phyloP scores from a whole-genome alignment of 257 asterid species.

The Penstemon barbatus region DNA sequence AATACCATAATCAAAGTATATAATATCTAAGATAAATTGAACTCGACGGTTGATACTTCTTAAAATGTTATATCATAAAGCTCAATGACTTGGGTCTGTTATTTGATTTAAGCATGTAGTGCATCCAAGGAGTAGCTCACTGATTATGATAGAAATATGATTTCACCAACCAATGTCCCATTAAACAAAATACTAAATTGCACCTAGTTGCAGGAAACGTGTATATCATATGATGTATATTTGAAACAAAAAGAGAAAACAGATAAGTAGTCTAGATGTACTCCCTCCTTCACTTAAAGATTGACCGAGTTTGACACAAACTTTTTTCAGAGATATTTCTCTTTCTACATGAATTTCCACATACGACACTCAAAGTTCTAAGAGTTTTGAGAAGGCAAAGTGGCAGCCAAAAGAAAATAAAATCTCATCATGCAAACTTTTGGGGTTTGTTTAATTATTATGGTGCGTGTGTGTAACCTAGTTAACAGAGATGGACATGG shows the following conservation, averaged over 20 bases:
- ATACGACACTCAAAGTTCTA: not conserved
- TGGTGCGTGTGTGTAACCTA: not conserved
- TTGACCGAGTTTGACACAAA: not conserved
- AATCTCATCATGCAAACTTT: not conserved
- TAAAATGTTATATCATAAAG: not conserved
- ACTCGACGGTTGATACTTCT: not conserved
- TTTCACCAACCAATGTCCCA: not conserved
- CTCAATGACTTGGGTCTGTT: not conserved
- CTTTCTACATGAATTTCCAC: not conserved
- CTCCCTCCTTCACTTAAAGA: not conserved
- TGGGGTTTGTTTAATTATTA: not conserved
- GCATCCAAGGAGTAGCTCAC: too few relatives aligned
- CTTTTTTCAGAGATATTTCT: not conserved
- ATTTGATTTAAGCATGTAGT: not conserved
- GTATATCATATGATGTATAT: too few relatives aligned
- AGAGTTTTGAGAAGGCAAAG: not conserved
- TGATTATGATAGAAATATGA: too few relatives aligned
- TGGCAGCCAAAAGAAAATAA: not conserved
- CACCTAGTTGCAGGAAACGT: too few relatives aligned
- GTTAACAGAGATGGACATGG: not conserved
- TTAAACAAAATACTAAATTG: too few relatives aligned
- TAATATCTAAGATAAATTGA: too few relatives aligned
- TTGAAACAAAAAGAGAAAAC: not conserved
- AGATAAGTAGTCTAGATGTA: not conserved
- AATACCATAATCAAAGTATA: too few relatives aligned